These are phyloP conservation scores for Leccinum subspadiceum DNA, from an alignment of 1,284 basidiomycete genomes.

Conservation along the genomic window DNA sequence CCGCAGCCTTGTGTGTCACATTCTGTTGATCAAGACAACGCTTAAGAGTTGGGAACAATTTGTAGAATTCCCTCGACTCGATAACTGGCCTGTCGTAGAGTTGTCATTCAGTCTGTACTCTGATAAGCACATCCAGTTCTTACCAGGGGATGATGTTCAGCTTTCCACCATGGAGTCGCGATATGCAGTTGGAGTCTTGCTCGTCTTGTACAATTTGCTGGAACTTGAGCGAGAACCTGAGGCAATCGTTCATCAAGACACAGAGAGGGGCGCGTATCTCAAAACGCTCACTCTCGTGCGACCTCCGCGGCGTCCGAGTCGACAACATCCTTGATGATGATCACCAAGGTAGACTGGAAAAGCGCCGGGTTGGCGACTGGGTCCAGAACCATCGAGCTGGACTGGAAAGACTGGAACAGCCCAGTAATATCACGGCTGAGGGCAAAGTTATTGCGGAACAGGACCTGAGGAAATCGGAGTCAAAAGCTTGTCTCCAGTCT, in stretches of 20 bases:
- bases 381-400: conserved; percentile 55
- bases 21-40: conserved; percentile 45
- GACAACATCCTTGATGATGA: conserved; percentile 67
- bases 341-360: conserved; percentile 56
- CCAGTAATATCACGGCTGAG: conserved; percentile 56
- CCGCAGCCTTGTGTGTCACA: conserved; percentile 48
- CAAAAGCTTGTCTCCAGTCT: not conserved
- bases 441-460: conserved; percentile 65
- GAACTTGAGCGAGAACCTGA: conserved; percentile 53
- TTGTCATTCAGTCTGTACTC: not conserved
- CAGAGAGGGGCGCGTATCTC: too few relatives aligned
- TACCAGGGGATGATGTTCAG: conserved; percentile 55
- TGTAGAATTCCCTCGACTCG: conserved; percentile 57
- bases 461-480: conserved; percentile 39
- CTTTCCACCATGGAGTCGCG: conserved; percentile 50
- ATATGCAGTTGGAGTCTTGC: conserved; percentile 60
- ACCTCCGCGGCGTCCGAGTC: conserved; percentile 56
- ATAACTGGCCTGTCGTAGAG: conserved; percentile 49
- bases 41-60: conserved; percentile 47
- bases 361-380: conserved; percentile 55
- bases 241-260: too few relatives aligned
- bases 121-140: not conserved
- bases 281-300: conserved; percentile 43
- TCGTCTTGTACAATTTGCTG: conserved; percentile 56
- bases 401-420: conserved; percentile 64